Evolutionary conservation across 306 rosid genomes (phyloP), one percentile per base, ranked within the genome.

Genomic region (Vigna trinervia): DNA sequence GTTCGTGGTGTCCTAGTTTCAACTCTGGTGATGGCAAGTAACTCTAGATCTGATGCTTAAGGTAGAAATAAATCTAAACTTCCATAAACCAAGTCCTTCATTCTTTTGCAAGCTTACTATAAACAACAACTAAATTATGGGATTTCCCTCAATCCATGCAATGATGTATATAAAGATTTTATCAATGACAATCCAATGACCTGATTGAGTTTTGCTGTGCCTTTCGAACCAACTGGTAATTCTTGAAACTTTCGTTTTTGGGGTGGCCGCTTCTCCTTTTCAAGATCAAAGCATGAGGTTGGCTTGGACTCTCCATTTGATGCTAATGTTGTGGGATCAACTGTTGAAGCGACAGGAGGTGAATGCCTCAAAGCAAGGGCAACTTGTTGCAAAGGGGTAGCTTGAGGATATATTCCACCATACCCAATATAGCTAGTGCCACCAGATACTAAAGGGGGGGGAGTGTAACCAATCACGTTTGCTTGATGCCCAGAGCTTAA

Each of bases 371-470:
- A 91, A 76, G 93, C 99, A 71, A 87, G 91, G 69, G 99, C 97
- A 75, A 95, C 99, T 84, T 95, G 99, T 73, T 95, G 97, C 87
- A 95, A 66, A 32, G 99, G 91, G 63, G 99, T 92, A 64, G 92
- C 97, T 81, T 89, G 97, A 71, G 99, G 97, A 89, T 95, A 95
- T 86, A 95, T 87, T 78, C 97, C 97, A 54, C 91, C 96, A 81
- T 95, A 95, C 79, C 97, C 99, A 81, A 76, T 84, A 78, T 95
- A 95, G 88, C 91, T 89, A 69, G 97, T 92, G 78, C 93, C 93
- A 83, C 87, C 61, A 45, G 93, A 82, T 84, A 84, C 63, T 53
- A 71, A 58, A 78, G 91, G 89, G 50, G 71, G 83, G 52, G 71
- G 83, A 57, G 84, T 15, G 77, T 83, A 87, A 53, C 90, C 87